Evolutionary conservation across 805 yeast genomes (phyloP).

Genomic region (Suhomyces tanzawaensis): DNA sequence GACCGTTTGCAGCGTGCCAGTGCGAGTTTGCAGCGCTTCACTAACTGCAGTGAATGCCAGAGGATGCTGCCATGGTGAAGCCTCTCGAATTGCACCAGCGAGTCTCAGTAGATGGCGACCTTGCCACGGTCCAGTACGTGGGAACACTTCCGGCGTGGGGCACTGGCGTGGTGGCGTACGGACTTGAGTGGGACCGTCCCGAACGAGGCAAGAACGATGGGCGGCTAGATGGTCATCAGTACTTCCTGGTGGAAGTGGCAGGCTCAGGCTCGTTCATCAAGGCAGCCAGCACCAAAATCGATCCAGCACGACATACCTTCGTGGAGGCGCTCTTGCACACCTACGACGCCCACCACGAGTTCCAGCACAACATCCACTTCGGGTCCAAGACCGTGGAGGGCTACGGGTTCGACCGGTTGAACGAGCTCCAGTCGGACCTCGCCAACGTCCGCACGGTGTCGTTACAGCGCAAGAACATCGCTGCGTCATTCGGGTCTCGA

Average conservation of each 20-base stretch:
- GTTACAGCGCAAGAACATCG: conserved; percentile 44
- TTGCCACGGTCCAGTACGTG: conserved; percentile 61
- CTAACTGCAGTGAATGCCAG: too few relatives aligned
- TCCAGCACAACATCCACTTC: conserved; percentile 35
- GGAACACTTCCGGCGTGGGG: conserved; percentile 46
- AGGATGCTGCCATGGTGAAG: too few relatives aligned
- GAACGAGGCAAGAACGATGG: conserved; percentile 76
- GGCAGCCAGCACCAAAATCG: conserved; percentile 33
- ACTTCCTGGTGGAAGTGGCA: conserved; percentile 45
- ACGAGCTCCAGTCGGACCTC: conserved; percentile 47
- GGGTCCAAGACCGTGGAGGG: conserved; percentile 60
- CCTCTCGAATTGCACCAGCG: too few relatives aligned
- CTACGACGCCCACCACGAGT: conserved; percentile 36
- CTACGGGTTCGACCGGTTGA: conserved; percentile 62
- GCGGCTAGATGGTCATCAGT: conserved; percentile 45
- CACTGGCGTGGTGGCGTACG: conserved; percentile 51
- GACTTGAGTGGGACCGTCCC: conserved; percentile 84
- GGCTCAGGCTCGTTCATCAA: conserved; percentile 67
- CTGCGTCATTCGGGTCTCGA: conserved; percentile 16
- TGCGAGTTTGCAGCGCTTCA: too few relatives aligned
- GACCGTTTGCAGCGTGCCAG: too few relatives aligned
- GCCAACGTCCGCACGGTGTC: conserved; percentile 46
- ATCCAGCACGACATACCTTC: conserved; percentile 26
- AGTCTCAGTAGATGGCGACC: conserved; percentile 15
- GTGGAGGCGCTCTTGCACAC: conserved; percentile 48